Evolutionary conservation across 768 basidiomycete genomes (phyloP).

Genomic region (Gyrodon lividus): DNA sequence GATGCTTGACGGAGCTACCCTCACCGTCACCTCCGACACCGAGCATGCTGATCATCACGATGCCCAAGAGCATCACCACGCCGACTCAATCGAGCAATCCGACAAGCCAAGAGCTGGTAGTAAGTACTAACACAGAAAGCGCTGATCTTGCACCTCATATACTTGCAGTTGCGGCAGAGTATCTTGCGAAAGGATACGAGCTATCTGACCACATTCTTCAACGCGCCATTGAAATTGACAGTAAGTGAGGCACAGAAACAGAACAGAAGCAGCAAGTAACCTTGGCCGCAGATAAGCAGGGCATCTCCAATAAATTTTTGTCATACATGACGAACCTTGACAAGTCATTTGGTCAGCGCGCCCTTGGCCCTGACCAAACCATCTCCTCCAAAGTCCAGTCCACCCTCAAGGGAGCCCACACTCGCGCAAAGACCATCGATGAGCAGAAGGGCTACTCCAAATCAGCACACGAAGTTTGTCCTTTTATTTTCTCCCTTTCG

Average conservation of each 20-base stretch:
- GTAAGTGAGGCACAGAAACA: conserved; percentile 33
- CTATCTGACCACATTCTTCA: conserved; percentile 78
- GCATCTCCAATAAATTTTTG: conserved; percentile 86
- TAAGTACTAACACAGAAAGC: conserved; percentile 33
- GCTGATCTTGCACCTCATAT: conserved; percentile 1
- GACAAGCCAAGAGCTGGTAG: conserved; percentile 92
- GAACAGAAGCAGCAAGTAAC: background rate
- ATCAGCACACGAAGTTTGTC: conserved; percentile 61
- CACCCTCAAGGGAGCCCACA: conserved; percentile 59
- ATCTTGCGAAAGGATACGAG: conserved; percentile 85
- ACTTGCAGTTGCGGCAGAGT: conserved; percentile 80
- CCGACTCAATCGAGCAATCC: conserved; percentile 64
- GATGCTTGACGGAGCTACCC: conserved; percentile 65
- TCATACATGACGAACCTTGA: conserved; percentile 76
- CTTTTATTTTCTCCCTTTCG: background rate
- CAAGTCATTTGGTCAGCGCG: conserved; percentile 60
- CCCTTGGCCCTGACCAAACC: conserved; percentile 80
- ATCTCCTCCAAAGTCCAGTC: conserved; percentile 71
- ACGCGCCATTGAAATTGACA: conserved; percentile 78
- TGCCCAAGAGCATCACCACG: conserved; percentile 33
- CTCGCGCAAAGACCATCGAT: conserved; percentile 73
- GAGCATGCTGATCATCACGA: conserved; percentile 57
- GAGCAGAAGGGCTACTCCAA: conserved; percentile 78
- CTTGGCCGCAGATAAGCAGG: conserved; percentile 58
- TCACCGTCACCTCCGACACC: conserved; percentile 70